A percentile compares a stretch with the other conserved stretches of the same genome.
Evolutionary conservation across 179 eudicot genomes (phyloP).

Genomic region (Vitellaria paradoxa): DNA sequence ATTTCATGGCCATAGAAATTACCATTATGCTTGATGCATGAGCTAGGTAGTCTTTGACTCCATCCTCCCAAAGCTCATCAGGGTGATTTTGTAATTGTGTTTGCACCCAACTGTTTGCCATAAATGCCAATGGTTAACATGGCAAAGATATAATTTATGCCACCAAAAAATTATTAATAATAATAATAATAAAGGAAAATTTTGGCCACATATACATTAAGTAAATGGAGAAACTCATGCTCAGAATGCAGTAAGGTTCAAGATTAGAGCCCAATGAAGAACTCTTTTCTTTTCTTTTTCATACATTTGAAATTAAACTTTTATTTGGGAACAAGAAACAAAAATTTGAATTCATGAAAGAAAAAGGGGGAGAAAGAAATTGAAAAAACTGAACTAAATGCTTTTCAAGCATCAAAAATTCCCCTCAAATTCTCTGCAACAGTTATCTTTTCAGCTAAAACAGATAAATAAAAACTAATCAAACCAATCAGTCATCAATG

Average conservation of each 20-base stretch:
- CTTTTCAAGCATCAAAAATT: background rate
- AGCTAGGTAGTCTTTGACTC: slow-evolving; percentile 65
- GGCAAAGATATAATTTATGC: background rate
- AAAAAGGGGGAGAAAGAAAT: background rate
- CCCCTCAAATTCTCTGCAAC: background rate
- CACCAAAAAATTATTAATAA: background rate
- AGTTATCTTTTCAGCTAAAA: background rate
- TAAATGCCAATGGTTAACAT: slow-evolving; percentile 12
- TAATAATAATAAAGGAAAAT: too few species aligned
- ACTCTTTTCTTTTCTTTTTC: background rate
- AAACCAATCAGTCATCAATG: background rate
- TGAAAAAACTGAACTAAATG: background rate
- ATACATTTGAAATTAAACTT: background rate
- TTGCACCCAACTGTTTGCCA: slow-evolving; percentile 82
- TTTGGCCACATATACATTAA: background rate
- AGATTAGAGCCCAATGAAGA: background rate
- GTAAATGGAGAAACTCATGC: background rate
- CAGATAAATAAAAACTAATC: background rate
- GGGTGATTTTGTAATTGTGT: slow-evolving; percentile 77
- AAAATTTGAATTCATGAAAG: background rate
- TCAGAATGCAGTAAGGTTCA: background rate
- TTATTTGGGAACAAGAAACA: background rate
- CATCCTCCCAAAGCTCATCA: slow-evolving; percentile 99
- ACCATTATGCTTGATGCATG: slow-evolving; percentile 79
- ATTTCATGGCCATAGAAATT: background rate